These are phyloP conservation scores for Colletotrichum noveboracense DNA, from an alignment of 2,329 filamentous ascomycete species.

Conservation along the genomic window DNA sequence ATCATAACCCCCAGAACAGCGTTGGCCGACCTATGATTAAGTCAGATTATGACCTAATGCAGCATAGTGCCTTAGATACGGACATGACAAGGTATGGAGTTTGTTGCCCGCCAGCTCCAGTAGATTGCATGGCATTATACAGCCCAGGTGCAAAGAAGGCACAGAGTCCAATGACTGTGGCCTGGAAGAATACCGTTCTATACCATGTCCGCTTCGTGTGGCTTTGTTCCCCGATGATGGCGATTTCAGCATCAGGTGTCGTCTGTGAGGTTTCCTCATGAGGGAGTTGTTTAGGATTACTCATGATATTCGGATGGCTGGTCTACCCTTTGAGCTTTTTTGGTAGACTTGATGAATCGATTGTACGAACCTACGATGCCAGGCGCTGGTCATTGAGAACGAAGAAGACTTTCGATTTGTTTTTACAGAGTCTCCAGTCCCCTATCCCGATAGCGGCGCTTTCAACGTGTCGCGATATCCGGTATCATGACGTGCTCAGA, in stretches of 20 bases:
- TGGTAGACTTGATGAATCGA: not conserved
- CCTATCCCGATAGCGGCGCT: not conserved
- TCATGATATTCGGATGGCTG: not conserved
- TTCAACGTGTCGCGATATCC: not conserved
- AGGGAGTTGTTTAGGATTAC: not conserved
- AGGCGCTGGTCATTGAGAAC: not conserved
- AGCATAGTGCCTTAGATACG: not conserved
- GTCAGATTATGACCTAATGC: not conserved
- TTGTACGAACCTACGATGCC: rapidly evolving
- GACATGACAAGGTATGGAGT: slow-evolving; percentile 35
- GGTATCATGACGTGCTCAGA: slow-evolving; percentile 8
- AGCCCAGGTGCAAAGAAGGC: slow-evolving; percentile 33
- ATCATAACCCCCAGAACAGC: slow-evolving; percentile 5
- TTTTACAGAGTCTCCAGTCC: not conserved
- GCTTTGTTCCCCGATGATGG: not conserved
- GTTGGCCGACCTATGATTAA: not conserved
- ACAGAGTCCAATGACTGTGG: slow-evolving; percentile 28
- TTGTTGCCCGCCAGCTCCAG: slow-evolving; percentile 33
- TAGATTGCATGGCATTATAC: slow-evolving; percentile 35
- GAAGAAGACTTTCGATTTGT: rapidly evolving
- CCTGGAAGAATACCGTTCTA: slow-evolving; percentile 32
- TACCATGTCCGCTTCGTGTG: slow-evolving; percentile 23
- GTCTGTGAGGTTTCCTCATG: not conserved
- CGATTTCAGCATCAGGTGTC: not conserved
- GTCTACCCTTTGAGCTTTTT: not conserved